Evolutionary conservation across 2,329 filamentous ascomycete species (phyloP), one percentile per base, ranked within the genome.

Genomic region (Aspergillus brunneoviolaceus): DNA sequence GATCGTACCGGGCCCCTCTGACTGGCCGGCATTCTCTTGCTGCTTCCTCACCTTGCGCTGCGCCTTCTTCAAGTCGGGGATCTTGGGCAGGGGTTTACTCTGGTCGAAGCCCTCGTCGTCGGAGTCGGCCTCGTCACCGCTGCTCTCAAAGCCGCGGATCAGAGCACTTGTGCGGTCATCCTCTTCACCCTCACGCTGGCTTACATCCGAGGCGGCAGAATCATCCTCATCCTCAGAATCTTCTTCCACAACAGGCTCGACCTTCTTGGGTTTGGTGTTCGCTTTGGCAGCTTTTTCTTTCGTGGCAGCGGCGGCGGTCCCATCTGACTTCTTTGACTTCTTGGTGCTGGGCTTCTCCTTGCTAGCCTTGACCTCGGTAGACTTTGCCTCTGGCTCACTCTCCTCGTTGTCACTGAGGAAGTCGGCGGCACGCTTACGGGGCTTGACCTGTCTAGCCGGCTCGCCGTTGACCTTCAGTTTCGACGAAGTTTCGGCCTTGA

Each of bases 1-100:
- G 71, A 98, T 84, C 47, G 95, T 88, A 51, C 93, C 94, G 1
- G 90, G 86, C 55, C 79, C 76, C 23, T 81, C 78, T 5, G 68
- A 67, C 63, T 76, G 57, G 53, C 73, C 74, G 45, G 60, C n/a
- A 31, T 79, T 77, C 63, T 81, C 79, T 68, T 82, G 80, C 56
- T 79, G 74, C 53, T 80, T 79, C 66, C 82, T 81, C 61, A 87
- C 75, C 67, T 81, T 81, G 67, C 80, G 80, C 70, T 77, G 79
- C 56, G 78, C 71, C 64, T 77, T 77, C 70, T 81, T 81, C 47
- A 76, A 76, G 50, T 79, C 71, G 27, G 78, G 77, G 25, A 79
- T 75, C 59, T 72, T 70, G 42, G 80, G 80, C 11, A 80, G 72
- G 14, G 74, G 69, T 60, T 78, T 71, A 45, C 78, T 75, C 25